Base-by-base conservation (phyloP, 2,329 filamentous ascomycete species). In the Neocucurbitaria cava region DNA sequence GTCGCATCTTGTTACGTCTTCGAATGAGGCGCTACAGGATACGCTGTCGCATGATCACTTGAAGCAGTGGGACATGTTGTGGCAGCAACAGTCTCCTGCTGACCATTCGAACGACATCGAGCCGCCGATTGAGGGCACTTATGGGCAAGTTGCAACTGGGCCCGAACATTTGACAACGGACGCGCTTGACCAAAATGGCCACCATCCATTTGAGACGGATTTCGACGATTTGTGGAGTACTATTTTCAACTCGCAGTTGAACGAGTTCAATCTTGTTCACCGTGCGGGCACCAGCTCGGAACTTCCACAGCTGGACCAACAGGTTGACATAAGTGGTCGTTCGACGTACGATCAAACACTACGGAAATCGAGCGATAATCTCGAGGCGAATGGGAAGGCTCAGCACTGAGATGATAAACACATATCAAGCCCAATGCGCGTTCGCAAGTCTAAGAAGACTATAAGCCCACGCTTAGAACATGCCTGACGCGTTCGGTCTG, bases 401-500 rank as follows among this genome's bases (percentile, higher is more conserved):
- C 36, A 21, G 23, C 36, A 39, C 23, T 21, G 17, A 21, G 36
- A 39, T 18, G 15, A 8, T 11, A 3, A 6, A 31, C 10, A 17
- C 35, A 38, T 3, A 31, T 31, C 28, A 11, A 31, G 11, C 23
- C 6, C 8, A 18, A 39, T 3, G 8, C 18, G 36, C 6, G 10
- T 10, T 21, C 13, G 23, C 21, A 39, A 38, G n/a, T 18, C 17
- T 13, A 18, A 6, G 11, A 21, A 10, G 21, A 5, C 23, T 11
- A 13, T 4, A 28, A 28, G 15, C 24, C 18, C 3, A 11, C 21
- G 11, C 2, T 13, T 10, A 43, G 11, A 30, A 30, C 41, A 43
- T 43, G 11, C 23, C 7, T 23, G 23, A 43, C 13, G 24, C 52
- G 11, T 44, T 52, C 21, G 35, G 40, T 41, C 46, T 60, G 24